Percentiles rank a stretch among this genome's conserved stretches.
Conservation (phyloP, 352 stramenopile genomes). For the Phytophthora agathidicida region DNA sequence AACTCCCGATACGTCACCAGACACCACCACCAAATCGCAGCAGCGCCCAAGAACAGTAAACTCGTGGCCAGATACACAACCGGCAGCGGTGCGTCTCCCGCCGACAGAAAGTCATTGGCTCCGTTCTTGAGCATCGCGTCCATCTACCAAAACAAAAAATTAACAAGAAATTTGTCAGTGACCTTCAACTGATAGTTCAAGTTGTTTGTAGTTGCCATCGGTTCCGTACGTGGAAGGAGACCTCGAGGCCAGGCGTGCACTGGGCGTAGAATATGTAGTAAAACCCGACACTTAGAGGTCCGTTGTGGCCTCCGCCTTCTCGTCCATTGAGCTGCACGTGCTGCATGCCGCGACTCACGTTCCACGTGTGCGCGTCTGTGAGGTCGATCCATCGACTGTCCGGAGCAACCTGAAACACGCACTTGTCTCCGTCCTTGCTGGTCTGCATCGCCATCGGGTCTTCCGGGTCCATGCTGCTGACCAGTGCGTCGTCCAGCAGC, state of each 20-base stretch:
- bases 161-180: neutral
- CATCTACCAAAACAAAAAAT: conserved; percentile 50
- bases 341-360: conserved; percentile 46
- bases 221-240: conserved; percentile 88
- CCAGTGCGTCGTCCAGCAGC: conserved; percentile 43
- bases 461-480: conserved; percentile 17
- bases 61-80: conserved; percentile 85
- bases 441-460: conserved; percentile 4
- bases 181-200: too few relatives aligned
- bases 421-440: conserved; percentile 29
- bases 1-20: conserved; percentile 55
- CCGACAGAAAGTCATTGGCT: conserved; percentile 85
- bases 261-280: conserved; percentile 91
- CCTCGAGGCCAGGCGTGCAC: conserved; percentile 70
- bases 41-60: conserved; percentile 65
- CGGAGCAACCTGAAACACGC: conserved; percentile 52
- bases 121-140: conserved; percentile 84
- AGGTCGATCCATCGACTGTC: conserved; percentile 71
- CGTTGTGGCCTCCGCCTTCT: conserved; percentile 17
- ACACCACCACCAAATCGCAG: conserved; percentile 70
- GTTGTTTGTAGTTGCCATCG: too few relatives aligned
- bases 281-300: conserved; percentile 58
- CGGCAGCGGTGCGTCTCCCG: conserved; percentile 83
- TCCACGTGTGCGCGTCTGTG: conserved; percentile 55
- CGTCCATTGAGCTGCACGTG: conserved; percentile 17